Base-by-base conservation (phyloP, 345 rosid species). In the Fremontodendron californicum region DNA sequence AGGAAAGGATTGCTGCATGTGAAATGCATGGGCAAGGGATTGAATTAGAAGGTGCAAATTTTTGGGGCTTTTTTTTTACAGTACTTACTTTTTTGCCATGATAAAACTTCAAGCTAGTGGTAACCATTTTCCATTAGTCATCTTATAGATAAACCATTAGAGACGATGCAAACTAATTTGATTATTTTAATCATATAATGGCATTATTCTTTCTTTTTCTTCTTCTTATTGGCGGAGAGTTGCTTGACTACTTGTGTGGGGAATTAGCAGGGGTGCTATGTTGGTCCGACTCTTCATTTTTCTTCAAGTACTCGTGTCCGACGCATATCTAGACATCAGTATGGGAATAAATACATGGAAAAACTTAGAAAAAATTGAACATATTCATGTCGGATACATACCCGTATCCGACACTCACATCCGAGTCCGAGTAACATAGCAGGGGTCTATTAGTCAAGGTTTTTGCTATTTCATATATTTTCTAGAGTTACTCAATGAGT, bases 21-120 rank as follows among this genome's bases (percentile, higher is more conserved):
- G 88, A 92, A 86, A 90, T 91, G 85, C 93, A 88, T 1, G 98
- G 99, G 35, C 87, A 71, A 51, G 97, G 98, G 74, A 90, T 93
- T 74, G 94, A 96, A 80, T 78, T 91, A 78, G 83, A 93, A 89
- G 98, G 98, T 96, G 49, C 10, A 61, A 12, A 51, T 70, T 39
- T 60, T 72, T 60, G 23, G 15, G 18, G n/a, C 27, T 66, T 71
- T 60, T 35, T 42, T 61, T 71, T 64, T 37, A 4, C 63, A 10
- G 21, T 40, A 63, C 19, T 43, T 74, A 60, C 21, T 70, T 48
- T 40, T 2, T 6, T 21, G 7, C 37, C 16, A 66, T 69, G 35
- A 37, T 31, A 52, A 29, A 42, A 18, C 21, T 73, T 42, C 21
- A 9, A 69, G 39, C 67, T 66, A 25, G 49, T 13, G 13, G 16